A percentile compares a stretch with the other conserved stretches of the same genome.
Evolutionary conservation across 768 basidiomycete species (phyloP).

Genomic region (Cyathus striatus): DNA sequence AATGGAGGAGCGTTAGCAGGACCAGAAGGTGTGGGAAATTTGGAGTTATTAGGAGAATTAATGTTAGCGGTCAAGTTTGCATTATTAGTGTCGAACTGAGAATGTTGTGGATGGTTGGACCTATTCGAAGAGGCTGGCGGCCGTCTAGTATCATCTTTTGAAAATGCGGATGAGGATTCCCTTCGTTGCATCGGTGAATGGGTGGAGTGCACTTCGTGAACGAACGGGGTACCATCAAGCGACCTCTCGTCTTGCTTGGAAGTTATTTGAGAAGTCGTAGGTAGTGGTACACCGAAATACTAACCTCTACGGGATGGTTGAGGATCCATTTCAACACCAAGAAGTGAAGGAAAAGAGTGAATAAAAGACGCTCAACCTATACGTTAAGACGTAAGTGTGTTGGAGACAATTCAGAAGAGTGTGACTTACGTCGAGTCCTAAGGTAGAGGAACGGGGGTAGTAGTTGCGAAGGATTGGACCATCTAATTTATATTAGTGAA

Average conservation of each 20-base stretch:
- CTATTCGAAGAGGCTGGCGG: background rate
- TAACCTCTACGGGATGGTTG: constrained; percentile 6
- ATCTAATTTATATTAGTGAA: constrained; percentile 7
- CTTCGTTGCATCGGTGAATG: background rate
- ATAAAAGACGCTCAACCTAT: constrained; percentile 13
- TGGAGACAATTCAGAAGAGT: background rate
- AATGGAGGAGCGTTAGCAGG: no score
- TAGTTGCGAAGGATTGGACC: background rate
- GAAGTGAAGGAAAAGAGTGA: constrained; percentile 1
- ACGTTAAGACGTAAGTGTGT: background rate
- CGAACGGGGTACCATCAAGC: background rate
- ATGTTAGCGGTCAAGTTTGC: background rate
- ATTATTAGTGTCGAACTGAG: background rate
- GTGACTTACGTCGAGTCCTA: constrained; percentile 11
- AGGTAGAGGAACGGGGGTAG: constrained; percentile 6
- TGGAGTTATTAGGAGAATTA: background rate
- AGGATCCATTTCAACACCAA: constrained; percentile 6
- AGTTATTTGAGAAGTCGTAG: background rate
- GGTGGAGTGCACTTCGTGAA: background rate
- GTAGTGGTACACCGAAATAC: background rate
- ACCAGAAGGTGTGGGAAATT: constrained; percentile 4
- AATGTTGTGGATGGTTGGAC: background rate
- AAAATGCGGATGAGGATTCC: background rate
- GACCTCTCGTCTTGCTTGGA: background rate
- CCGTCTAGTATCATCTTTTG: background rate